Conservation (phyloP, 2,329 filamentous ascomycete genomes). For the Colletotrichum chrysophilum region DNA sequence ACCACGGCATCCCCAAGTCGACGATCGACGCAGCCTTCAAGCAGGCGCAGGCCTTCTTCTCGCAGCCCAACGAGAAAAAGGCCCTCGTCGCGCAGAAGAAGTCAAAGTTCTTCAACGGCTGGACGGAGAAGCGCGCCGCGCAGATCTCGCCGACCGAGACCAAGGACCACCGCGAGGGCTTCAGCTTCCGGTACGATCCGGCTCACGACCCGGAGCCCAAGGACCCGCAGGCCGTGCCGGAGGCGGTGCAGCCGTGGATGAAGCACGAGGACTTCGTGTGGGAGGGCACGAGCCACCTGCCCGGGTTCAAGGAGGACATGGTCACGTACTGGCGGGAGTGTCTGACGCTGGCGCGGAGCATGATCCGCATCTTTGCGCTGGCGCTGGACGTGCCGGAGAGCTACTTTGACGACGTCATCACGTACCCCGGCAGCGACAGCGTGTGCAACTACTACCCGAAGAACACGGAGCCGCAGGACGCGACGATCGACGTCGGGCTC, state of each 20-base stretch:
- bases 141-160: slow-evolving; percentile 34
- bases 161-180: slow-evolving; percentile 32
- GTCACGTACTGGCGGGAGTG: slow-evolving; percentile 23
- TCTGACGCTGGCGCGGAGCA: slow-evolving; percentile 26
- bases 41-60: slow-evolving; percentile 32
- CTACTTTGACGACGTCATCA: slow-evolving; percentile 24
- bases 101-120: slow-evolving; percentile 42
- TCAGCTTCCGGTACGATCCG: slow-evolving; percentile 42
- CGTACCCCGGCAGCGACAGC: slow-evolving; percentile 24
- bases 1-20: slow-evolving; percentile 43
- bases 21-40: slow-evolving; percentile 29
- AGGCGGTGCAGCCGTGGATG: slow-evolving; percentile 19
- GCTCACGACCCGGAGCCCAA: slow-evolving; percentile 46
- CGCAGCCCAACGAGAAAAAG: slow-evolving; percentile 33
- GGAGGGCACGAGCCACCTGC: slow-evolving; percentile 23
- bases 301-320: slow-evolving; percentile 20
- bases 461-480: slow-evolving; percentile 33
- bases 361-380: slow-evolving; percentile 27
- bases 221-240: slow-evolving; percentile 24
- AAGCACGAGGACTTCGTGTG: slow-evolving; percentile 24
- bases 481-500: slow-evolving; percentile 41
- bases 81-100: slow-evolving; percentile 25
- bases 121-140: slow-evolving; percentile 25
- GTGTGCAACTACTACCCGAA: slow-evolving; percentile 51
- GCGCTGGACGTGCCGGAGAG: slow-evolving; percentile 24